Conservation (phyloP, 352 stramenopile genomes). For the Globisporangium barbulae region DNA sequence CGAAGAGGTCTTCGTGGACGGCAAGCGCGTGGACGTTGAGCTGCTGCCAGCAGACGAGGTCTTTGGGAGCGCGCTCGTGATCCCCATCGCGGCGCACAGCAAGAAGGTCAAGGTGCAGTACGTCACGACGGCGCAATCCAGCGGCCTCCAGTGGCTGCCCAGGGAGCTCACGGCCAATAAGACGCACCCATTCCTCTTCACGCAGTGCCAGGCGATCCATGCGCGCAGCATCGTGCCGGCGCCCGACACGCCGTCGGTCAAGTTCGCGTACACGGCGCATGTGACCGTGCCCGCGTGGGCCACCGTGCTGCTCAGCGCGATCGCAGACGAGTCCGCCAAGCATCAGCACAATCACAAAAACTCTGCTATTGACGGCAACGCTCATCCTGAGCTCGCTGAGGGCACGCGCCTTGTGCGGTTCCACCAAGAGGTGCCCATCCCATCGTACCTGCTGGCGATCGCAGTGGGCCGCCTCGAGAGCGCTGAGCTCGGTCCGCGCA, state of each 20-base stretch:
- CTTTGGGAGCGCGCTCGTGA: constrained; percentile 65
- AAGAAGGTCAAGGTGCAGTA: constrained; percentile 47
- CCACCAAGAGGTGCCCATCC: constrained; percentile 90
- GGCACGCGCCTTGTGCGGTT: constrained; percentile 14
- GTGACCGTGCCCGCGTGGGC: constrained; percentile 91
- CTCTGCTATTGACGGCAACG: no score
- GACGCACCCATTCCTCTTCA: constrained; percentile 94
- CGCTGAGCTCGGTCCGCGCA: constrained; percentile 83
- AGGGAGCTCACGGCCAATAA: constrained; percentile 94
- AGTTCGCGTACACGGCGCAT: constrained; percentile 93
- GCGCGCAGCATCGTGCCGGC: constrained; percentile 94
- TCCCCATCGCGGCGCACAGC: constrained; percentile 36
- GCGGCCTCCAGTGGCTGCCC: constrained; percentile 89
- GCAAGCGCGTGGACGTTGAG: constrained; percentile 14
- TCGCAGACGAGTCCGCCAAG: constrained; percentile 18
- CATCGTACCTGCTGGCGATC: constrained; percentile 95
- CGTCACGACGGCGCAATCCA: constrained; percentile 26
- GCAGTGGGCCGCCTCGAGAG: constrained; percentile 89
- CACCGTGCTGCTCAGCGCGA: constrained; percentile 92
- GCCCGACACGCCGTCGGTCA: constrained; percentile 91
- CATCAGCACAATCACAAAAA: no score
- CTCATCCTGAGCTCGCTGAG: background rate
- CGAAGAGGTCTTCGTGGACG: constrained; percentile 45
- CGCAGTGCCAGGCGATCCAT: constrained; percentile 94
- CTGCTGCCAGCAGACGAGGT: background rate